Evolutionary conservation across 2,329 filamentous ascomycete species (phyloP), one percentile per base, ranked within the genome.

Genomic region (Monilinia laxa): DNA sequence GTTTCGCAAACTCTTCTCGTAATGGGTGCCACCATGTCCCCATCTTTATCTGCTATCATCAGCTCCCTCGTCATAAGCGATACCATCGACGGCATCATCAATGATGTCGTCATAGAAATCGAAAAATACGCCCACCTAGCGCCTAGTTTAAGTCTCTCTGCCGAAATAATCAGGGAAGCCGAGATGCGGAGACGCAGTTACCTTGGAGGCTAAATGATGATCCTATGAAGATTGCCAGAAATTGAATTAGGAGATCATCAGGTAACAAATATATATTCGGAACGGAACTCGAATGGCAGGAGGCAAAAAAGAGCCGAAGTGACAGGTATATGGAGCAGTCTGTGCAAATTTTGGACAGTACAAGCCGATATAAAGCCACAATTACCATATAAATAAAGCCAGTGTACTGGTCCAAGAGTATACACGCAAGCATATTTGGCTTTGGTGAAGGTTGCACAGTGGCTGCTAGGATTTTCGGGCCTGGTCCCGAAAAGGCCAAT

Each of bases 21-120:
- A 45, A 94, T 95, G 91, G 91, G 90, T 9, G 90, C 91, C 20
- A 92, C 89, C 20, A 91, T 94, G 87, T 93, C 88, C 11, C 87
- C 88, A 1, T 88, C 88, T 6, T 84, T 94, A 3, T 87, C 71
- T 31, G 83, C 81, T 60, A 87, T 93, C 52, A 81, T 94, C 40
- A 82, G 83, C 11, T 80, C 84, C 1, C 79, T 88, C 31, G 81
- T 87, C 4, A 81, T 84, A 40, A 81, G 83, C 70, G 83, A 87
- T 69, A 82, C 87, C 47, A 85, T 93, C 72, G 90, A 93, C 77
- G 83, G 86, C 67, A 92, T 94, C 72, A 91, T 94, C 77, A 87
- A 87, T 73, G 87, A 91, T 67, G 90, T 94, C 57, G 85, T 93
- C 56, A 81, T 86, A 68, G 91, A 94, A 75, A 87, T 93, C 68